phyloP scores from a whole-genome alignment of 1,139 yeast species.

The Dujonia santamariae region DNA sequence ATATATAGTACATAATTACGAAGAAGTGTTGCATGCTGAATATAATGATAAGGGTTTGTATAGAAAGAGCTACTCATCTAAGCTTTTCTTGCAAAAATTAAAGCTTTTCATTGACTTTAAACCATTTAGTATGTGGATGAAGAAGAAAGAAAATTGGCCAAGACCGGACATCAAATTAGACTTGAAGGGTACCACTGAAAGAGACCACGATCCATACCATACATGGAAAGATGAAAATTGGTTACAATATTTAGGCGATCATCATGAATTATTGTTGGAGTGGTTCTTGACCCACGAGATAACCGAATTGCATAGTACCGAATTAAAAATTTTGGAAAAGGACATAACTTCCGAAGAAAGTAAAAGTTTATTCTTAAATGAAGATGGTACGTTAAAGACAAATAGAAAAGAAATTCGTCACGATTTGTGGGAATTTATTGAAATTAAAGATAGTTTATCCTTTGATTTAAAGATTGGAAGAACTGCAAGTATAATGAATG shows the following conservation, averaged over 20 bases:
- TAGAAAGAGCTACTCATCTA: slow-evolving; percentile 10
- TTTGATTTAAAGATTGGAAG: too few species aligned
- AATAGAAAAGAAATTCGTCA: slow-evolving; percentile 17
- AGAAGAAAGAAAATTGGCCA: slow-evolving; percentile 5
- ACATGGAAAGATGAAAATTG: slow-evolving; percentile 29
- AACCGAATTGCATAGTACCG: slow-evolving; percentile 31
- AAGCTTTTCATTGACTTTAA: not conserved
- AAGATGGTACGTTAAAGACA: not conserved
- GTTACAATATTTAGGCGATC: slow-evolving; percentile 19
- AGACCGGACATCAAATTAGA: slow-evolving; percentile 4
- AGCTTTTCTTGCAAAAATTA: slow-evolving; percentile 1
- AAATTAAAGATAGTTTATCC: not conserved
- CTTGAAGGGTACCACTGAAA: not conserved
- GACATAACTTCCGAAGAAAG: slow-evolving; percentile 16
- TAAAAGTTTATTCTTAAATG: slow-evolving; percentile 13
- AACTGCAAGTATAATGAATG: too few species aligned
- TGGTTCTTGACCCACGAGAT: slow-evolving; percentile 26
- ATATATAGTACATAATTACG: slow-evolving; percentile 30
- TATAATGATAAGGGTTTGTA: slow-evolving; percentile 23
- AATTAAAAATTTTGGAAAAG: slow-evolving; percentile 19
- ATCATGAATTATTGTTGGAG: slow-evolving; percentile 24
- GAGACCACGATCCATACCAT: slow-evolving; percentile 15
- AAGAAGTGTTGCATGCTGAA: slow-evolving; percentile 24
- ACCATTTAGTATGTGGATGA: not conserved
- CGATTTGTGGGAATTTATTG: slow-evolving; percentile 18